Evolutionary conservation across 108 stramenopile genomes (phyloP).

Genomic region (Cylindrotheca fusiformis): DNA sequence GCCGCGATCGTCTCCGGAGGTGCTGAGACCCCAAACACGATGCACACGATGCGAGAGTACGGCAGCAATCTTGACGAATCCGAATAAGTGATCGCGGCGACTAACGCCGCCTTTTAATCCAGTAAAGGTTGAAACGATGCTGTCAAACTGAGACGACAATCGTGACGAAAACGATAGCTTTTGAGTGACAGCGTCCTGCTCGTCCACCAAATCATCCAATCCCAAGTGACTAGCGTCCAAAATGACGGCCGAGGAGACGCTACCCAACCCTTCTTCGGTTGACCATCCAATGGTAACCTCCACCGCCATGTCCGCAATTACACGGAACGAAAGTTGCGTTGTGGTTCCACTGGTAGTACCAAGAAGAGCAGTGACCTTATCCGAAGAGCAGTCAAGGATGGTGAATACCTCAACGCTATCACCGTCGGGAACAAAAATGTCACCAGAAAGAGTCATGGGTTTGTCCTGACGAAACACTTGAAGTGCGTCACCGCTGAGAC

Average conservation of each 20-base stretch:
- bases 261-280: conserved; percentile 69
- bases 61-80: conserved; percentile 80
- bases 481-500: conserved; percentile 5
- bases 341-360: conserved; percentile 56
- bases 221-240: conserved; percentile 77
- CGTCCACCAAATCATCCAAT: conserved; percentile 47
- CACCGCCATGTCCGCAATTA: not conserved
- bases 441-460: conserved; percentile 18
- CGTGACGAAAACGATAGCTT: conserved; percentile 52
- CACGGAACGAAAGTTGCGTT: conserved; percentile 27
- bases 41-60: conserved; percentile 54
- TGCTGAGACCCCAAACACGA: conserved; percentile 66
- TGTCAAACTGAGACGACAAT: conserved; percentile 48
- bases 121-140: conserved; percentile 23
- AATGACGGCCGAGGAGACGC: conserved; percentile 57
- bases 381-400: conserved; percentile 37
- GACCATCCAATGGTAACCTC: conserved; percentile 52
- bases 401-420: conserved; percentile 14
- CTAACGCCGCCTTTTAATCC: conserved; percentile 25
- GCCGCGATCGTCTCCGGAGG: conserved; percentile 42
- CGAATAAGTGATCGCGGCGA: conserved; percentile 63
- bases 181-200: conserved; percentile 16
- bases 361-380: conserved; percentile 39
- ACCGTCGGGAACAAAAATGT: conserved; percentile 28
- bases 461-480: not conserved